Conservation (phyloP, 176 grass and related monocot species). For the Saccharum spontaneum region DNA sequence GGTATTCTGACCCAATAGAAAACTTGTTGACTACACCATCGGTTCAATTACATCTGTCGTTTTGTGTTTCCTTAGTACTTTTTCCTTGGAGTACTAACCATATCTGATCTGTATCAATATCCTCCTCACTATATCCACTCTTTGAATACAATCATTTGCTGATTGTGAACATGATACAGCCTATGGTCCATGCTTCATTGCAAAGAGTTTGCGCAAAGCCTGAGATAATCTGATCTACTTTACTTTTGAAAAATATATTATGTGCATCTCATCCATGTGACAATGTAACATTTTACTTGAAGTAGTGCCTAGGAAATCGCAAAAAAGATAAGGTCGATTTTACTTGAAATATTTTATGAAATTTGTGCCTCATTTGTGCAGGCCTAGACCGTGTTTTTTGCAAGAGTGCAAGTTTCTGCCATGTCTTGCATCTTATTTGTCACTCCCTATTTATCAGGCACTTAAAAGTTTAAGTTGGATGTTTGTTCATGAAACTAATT, state of each 20-base stretch:
- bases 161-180: neutral
- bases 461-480: constrained; percentile 18
- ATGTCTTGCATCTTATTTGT: constrained; percentile 9
- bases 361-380: neutral
- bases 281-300: constrained; percentile 21
- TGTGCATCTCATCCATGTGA: constrained; percentile 20
- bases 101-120: neutral
- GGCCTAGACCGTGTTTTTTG: constrained; percentile 4
- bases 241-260: neutral
- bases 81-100: neutral
- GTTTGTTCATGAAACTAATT: constrained; percentile 15
- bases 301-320: neutral
- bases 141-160: neutral
- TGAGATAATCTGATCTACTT: constrained; percentile 18
- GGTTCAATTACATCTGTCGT: neutral
- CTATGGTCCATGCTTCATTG: constrained; percentile 10
- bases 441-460: constrained; percentile 14
- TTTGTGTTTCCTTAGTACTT: constrained; percentile 9
- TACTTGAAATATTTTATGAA: constrained; percentile 6
- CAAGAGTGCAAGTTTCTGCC: constrained; percentile 17
- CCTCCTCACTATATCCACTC: neutral
- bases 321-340: neutral
- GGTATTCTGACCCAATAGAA: constrained; percentile 17
- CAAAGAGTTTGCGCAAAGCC: constrained; percentile 9
- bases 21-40: constrained; percentile 20